These are phyloP conservation scores for Ettlia oleoabundans DNA, from an alignment of 139 green algal species.

Conservation along the genomic window DNA sequence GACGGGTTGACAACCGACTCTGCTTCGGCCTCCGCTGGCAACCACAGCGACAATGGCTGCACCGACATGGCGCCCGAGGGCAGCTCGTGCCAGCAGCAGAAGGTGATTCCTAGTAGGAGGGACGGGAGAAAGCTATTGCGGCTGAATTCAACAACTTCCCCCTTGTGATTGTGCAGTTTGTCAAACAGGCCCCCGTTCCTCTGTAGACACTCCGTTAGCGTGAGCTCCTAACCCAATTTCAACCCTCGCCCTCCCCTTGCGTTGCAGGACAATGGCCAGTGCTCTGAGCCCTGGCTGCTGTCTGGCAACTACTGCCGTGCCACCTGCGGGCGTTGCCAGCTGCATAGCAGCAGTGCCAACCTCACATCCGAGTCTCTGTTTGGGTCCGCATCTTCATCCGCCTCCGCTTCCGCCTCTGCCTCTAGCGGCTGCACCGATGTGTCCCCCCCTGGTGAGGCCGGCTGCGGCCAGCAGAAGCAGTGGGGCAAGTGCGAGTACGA, in stretches of 20 bases:
- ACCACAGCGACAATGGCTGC: conserved; percentile 16
- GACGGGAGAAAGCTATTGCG: neutral
- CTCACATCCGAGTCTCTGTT: too few relatives aligned
- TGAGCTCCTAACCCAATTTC: too few relatives aligned
- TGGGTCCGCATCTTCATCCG: too few relatives aligned
- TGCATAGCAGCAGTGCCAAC: neutral
- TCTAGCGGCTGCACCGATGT: conserved; percentile 33
- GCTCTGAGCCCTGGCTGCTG: conserved; percentile 17
- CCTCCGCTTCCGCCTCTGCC: too few relatives aligned
- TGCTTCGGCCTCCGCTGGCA: neutral
- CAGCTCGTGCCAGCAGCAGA: conserved; percentile 23
- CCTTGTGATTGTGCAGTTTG: too few relatives aligned
- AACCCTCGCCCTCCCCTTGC: neutral
- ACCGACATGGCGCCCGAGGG: conserved; percentile 12
- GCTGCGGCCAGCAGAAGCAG: conserved; percentile 47
- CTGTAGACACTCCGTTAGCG: neutral
- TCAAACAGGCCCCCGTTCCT: too few relatives aligned
- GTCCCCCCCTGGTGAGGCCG: neutral
- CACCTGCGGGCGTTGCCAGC: conserved; percentile 13
- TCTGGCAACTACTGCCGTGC: conserved; percentile 14
- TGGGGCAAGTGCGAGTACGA: conserved; percentile 48
- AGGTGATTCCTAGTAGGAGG: neutral
- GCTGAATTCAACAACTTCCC: too few relatives aligned
- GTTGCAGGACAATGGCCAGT: conserved; percentile 7
- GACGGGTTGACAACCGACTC: neutral